Base-by-base conservation (phyloP, 805 yeast species). In the Wickerhamiella brachini region DNA sequence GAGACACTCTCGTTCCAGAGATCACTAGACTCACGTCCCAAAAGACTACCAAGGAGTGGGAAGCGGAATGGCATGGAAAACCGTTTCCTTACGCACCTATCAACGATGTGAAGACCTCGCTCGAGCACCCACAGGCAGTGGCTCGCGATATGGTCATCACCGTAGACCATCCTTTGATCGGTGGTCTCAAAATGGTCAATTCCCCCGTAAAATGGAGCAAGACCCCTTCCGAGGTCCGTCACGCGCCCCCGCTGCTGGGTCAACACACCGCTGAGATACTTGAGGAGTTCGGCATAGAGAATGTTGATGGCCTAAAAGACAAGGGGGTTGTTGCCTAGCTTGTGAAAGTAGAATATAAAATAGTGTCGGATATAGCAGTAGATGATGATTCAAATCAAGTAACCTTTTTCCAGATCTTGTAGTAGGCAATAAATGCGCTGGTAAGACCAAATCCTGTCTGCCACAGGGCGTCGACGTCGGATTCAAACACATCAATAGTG, bases 41-140 rank as follows among this genome's bases (percentile, higher is more conserved):
- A 23, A 62, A 62, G 42, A 60, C 69, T 3, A 67, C 71, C 5
- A 53, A 56, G 38, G 65, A 69, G 51, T 70, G 73, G 73, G 59
- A 65, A 10, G 52, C 50, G 5, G 50, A 54, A 10, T 69, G 70
- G 59, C 59, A 58, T 29, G 62, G 62, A 31, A 47, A 51, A 29
- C 65, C 65, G 38, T 64, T 70, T 53, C 70, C 73, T 10, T 68
- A 61, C 48, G 73, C 73, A 1, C 68, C 73, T 2, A 66, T 69
- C 39, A 69, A 69, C 53, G 73, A 70, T 49, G 59, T 69, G 49
- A 61, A 65, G 52, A 55, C 63, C 17, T 57, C 71, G 15, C 59
- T 70, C 17, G 59, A 60, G 45, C 68, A 65, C 50, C 65, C 64
- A 21, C 73, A 69, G 41, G 56, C 69, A 7, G 53, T 50, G 41